phyloP scores from a whole-genome alignment of 345 rosid species.

The Gossypium anomalum region DNA sequence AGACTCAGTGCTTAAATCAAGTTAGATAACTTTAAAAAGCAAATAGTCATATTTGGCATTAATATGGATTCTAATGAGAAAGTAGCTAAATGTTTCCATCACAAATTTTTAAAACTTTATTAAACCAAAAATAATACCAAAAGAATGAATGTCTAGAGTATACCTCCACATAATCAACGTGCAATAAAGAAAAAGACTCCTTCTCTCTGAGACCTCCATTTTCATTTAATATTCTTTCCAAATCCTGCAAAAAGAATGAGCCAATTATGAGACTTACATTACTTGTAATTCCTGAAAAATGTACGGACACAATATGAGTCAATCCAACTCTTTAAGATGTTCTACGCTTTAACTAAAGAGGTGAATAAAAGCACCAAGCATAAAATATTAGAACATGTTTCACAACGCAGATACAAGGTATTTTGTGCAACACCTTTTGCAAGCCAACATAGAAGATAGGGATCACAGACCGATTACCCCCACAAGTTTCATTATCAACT shows the following conservation, averaged over 20 bases:
- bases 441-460: conserved; percentile 5
- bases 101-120: not conserved
- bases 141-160: not conserved
- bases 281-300: not conserved
- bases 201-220: conserved; percentile 64
- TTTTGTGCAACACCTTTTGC: not conserved
- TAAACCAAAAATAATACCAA: not conserved
- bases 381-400: not conserved
- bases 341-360: not conserved
- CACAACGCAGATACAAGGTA: not conserved
- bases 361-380: not conserved
- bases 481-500: conserved; percentile 2
- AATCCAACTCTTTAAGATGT: not conserved
- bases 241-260: conserved; percentile 43
- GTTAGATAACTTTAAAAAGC: not conserved
- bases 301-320: not conserved
- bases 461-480: not conserved
- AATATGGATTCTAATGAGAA: not conserved
- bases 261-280: not conserved
- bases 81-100: not conserved
- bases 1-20: conserved; percentile 8
- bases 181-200: conserved; percentile 72
- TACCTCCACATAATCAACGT: conserved; percentile 51
- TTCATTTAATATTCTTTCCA: conserved; percentile 60
- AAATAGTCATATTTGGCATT: not conserved